phyloP scores from a whole-genome alignment of 192 early-diverging fungal species.

The Coemansia sp. region DNA sequence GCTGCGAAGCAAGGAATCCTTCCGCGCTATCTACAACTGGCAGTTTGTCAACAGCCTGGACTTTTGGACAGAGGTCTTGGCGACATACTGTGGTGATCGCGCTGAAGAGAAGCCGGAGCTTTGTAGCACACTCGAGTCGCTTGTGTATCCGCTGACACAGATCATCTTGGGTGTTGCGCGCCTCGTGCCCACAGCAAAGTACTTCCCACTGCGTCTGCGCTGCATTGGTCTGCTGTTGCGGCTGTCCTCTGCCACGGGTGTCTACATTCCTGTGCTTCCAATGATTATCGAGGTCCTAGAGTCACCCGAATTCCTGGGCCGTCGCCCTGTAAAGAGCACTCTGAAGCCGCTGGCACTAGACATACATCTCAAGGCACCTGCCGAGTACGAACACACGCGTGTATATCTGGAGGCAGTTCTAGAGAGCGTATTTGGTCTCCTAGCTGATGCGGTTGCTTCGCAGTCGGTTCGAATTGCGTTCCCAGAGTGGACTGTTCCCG shows the following conservation, averaged over 20 bases:
- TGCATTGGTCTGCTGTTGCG: constrained; percentile 72
- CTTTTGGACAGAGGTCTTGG: constrained; percentile 85
- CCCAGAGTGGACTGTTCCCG: constrained; percentile 90
- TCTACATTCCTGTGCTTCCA: constrained; percentile 76
- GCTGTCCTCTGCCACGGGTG: constrained; percentile 66
- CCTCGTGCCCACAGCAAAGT: constrained; percentile 86
- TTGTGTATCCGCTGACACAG: constrained; percentile 90
- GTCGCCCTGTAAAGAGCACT: constrained; percentile 73
- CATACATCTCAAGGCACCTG: constrained; percentile 73
- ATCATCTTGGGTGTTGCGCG: constrained; percentile 71
- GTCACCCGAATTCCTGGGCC: constrained; percentile 67
- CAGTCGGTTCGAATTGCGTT: constrained; percentile 83
- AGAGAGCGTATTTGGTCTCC: constrained; percentile 70
- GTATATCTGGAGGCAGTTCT: constrained; percentile 81
- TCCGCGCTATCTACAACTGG: constrained; percentile 95
- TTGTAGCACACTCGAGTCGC: constrained; percentile 57
- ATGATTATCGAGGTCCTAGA: constrained; percentile 83
- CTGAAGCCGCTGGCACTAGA: constrained; percentile 84
- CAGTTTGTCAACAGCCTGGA: constrained; percentile 91
- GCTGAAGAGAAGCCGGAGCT: constrained; percentile 52
- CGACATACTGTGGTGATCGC: constrained; percentile 65
- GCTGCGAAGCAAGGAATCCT: constrained; percentile 81
- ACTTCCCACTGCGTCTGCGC: constrained; percentile 92
- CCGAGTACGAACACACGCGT: constrained; percentile 78
- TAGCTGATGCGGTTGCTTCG: constrained; percentile 74